These are phyloP conservation scores for Eucalyptus guilfoylei DNA, from an alignment of 345 rosid species.

Conservation along the genomic window DNA sequence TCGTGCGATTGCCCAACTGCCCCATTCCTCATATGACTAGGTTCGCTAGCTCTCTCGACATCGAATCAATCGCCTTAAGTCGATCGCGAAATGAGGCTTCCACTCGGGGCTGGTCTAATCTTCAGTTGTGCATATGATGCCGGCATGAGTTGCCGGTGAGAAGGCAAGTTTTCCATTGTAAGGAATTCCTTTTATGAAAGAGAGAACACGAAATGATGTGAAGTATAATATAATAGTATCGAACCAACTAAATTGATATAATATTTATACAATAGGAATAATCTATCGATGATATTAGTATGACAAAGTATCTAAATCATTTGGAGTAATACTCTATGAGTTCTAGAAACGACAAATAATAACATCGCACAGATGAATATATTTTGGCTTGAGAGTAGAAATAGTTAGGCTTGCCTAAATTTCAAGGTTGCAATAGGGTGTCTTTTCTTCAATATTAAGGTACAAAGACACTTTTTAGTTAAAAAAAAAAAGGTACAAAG, in stretches of 20 bases:
- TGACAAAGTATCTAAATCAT: neutral
- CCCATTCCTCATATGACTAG: neutral
- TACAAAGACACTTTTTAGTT: neutral
- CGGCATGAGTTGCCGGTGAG: neutral
- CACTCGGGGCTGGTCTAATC: neutral
- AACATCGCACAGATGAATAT: rapidly evolving
- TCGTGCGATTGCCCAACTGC: neutral
- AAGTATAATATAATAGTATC: neutral
- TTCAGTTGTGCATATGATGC: neutral
- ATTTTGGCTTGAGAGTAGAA: neutral
- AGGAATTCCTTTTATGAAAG: neutral
- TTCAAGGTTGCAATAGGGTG: neutral
- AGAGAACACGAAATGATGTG: neutral
- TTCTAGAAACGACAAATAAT: neutral
- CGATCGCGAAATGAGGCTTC: neutral
- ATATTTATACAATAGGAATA: neutral
- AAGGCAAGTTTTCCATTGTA: neutral
- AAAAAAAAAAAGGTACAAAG: neutral
- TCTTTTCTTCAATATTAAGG: neutral
- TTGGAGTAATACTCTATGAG: neutral
- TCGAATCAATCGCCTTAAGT: neutral
- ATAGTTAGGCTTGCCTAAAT: neutral
- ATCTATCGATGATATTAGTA: neutral
- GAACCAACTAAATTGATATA: neutral
- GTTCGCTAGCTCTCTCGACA: neutral